A percentile compares a stretch with the other conserved stretches of the same genome.
Conservation (phyloP, 1,139 yeast species). For the Suhomyces taliae region DNA sequence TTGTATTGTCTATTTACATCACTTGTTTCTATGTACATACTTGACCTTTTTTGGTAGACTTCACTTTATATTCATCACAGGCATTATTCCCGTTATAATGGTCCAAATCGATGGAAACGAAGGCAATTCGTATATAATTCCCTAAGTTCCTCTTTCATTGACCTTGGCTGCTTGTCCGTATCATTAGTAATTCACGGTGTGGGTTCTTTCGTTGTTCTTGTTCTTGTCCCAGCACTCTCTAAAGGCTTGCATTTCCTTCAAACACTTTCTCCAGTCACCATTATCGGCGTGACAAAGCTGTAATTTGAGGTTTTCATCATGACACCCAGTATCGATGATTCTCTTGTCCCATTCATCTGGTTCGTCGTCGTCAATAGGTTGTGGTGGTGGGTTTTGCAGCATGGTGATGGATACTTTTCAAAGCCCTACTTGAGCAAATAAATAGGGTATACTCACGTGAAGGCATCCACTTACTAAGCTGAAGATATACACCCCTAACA, state of each 20-base stretch:
- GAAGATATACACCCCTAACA: too few species aligned
- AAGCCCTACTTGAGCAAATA: background rate
- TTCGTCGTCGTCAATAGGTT: slow-evolving; percentile 47
- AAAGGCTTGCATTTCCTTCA: slow-evolving; percentile 66
- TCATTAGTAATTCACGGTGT: slow-evolving; percentile 35
- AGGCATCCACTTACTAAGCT: background rate
- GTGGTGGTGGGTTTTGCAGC: background rate
- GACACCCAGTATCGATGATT: slow-evolving; percentile 73
- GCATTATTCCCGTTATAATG: too few species aligned
- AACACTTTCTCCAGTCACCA: slow-evolving; percentile 76
- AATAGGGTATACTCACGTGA: background rate
- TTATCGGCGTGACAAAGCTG: slow-evolving; percentile 79
- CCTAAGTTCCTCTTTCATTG: background rate
- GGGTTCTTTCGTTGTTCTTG: slow-evolving; percentile 57
- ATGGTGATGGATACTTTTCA: background rate
- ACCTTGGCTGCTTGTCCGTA: background rate
- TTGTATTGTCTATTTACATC: too few species aligned
- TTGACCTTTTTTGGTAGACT: too few species aligned
- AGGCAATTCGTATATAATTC: too few species aligned
- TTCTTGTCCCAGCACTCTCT: slow-evolving; percentile 65
- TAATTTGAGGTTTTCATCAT: slow-evolving; percentile 62
- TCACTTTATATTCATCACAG: too few species aligned
- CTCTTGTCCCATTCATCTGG: slow-evolving; percentile 79
- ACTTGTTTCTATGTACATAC: too few species aligned
- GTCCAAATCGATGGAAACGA: too few species aligned